Base-by-base conservation (phyloP, 192 early-diverging fungal species). In the Backusella westeae region DNA sequence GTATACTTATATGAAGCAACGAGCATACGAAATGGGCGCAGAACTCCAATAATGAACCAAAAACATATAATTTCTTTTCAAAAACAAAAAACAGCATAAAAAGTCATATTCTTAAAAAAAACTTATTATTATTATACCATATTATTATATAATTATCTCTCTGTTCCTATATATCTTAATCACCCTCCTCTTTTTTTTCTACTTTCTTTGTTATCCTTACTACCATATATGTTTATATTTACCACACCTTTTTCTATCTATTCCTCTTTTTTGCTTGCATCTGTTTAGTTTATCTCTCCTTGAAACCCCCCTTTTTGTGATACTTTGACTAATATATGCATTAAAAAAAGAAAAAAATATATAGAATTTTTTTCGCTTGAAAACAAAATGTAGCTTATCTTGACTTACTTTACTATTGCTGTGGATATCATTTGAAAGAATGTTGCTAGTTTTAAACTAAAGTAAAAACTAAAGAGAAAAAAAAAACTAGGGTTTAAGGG, bases 1-100 rank as follows among this genome's bases (percentile, higher is more conserved):
- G 76, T 78, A 77, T n/a, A 77, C 69, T 23, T 81, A 74, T 67
- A 53, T 81, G 76, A 74, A 74, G 44, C 80, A 75, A 66, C 71
- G 74, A 39, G 80, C 72, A 8, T 71, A 34, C 67, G 76, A 81
- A 72, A 59, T 80, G 41, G 79, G 79, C n/a, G 39, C 70, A 29
- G 38, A 78, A 59, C 75, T 73, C n/a, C 26, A 56, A 38, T 71
- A 34, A 23, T 29, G 9, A 21, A 32, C 32, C n/a, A 74, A 63
- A 26, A 29, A 4, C 2, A 63, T 29, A 29, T 1, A 14, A 32
- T 32, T 32, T 32, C 3, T 63, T 23, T 29, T 49, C 52, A 75
- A 75, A 75, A 66, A 42, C 26, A 75, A 56, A 74, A 66, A 63
- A 74, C 67, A 74, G 21, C 29, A 74, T 19, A 53, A 66, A 71